Base-by-base conservation (phyloP, 2,329 filamentous ascomycete species). In the Talaromyces atroroseus region DNA sequence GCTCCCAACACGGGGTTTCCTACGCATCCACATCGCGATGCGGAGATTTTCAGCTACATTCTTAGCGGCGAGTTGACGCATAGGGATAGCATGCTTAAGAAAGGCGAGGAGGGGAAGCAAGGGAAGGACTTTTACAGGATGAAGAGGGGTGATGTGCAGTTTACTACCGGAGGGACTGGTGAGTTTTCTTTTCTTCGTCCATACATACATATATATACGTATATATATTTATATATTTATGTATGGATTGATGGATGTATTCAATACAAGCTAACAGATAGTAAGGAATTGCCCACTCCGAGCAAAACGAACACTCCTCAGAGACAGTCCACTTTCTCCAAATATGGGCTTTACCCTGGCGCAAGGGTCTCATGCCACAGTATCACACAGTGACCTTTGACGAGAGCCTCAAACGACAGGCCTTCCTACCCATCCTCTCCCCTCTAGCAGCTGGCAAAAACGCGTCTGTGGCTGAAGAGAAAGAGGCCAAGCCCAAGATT, bases 41-140 rank as follows among this genome's bases (percentile, higher is more conserved):
- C 90, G 71, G 88, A 95, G 72, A 95, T 95, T 74, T 95, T 92
- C 80, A 86, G 82, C 68, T 94, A 95, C 74, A 87, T 95, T 66
- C 78, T 95, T n/a, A 83, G 79, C 48, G 90, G 91, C 61, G 89
- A 92, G 73, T 82, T 95, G 60, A 92, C 91, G 49, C 91, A 95
- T 76, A 86, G 90, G 49, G 90, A 95, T 74, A 88, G 83, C 59
- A 92, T 95, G 86, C 82, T 89, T 64, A 82, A 83, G 71, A 89
- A 86, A 73, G 84, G 83, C 47, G 73, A 77, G 20, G 85, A 87
- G 66, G 82, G 79, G 21, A 74, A 77, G 60, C 80, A 80, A 45
- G 71, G 71, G 11, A 83, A 88, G 68, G 78, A 83, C 63, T 89
- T 88, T 67, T 89, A 79, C 66, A 78, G 83, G 34, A 86, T 95